A percentile compares a stretch with the other conserved stretches of the same genome.
Evolutionary conservation across 768 basidiomycete genomes (phyloP).

Genomic region (Amanita pallidorosea): DNA sequence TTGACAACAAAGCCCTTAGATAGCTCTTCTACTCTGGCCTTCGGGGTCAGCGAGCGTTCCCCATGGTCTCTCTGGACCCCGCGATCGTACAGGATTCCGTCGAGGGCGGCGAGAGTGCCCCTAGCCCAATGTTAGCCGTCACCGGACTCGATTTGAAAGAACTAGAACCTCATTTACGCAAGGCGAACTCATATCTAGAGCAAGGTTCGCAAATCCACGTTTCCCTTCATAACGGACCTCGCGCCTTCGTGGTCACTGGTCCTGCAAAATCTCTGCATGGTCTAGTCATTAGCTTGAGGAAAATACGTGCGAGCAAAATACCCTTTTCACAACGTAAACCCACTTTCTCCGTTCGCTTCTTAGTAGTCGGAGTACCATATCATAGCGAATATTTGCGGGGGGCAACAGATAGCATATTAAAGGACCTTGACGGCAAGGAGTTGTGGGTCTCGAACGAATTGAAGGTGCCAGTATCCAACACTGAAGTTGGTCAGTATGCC

Average conservation of each 20-base stretch:
- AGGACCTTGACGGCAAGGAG: slow-evolving; percentile 69
- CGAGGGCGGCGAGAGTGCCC: slow-evolving; percentile 88
- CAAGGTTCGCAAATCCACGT: slow-evolving; percentile 69
- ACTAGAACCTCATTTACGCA: slow-evolving; percentile 70
- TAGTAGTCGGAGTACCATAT: slow-evolving; percentile 94
- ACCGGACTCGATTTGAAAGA: slow-evolving; percentile 70
- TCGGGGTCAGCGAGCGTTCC: slow-evolving; percentile 94
- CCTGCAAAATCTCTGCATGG: slow-evolving; percentile 89
- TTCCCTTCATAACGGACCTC: slow-evolving; percentile 89
- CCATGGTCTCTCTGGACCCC: slow-evolving; percentile 82
- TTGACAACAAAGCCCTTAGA: slow-evolving; percentile 74
- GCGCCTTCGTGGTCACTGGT: slow-evolving; percentile 88
- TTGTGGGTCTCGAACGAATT: slow-evolving; percentile 64
- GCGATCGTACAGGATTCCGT: slow-evolving; percentile 77
- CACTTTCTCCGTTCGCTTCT: slow-evolving; percentile 85
- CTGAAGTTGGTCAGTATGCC: slow-evolving; percentile 68
- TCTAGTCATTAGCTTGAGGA: slow-evolving; percentile 82
- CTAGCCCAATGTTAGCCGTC: slow-evolving; percentile 89
- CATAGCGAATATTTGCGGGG: slow-evolving; percentile 80
- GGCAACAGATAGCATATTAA: slow-evolving; percentile 63
- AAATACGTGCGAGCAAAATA: slow-evolving; percentile 86
- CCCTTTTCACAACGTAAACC: slow-evolving; percentile 94
- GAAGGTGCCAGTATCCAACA: slow-evolving; percentile 81
- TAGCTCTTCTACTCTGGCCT: slow-evolving; percentile 93
- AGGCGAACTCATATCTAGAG: slow-evolving; percentile 82